phyloP scores from a whole-genome alignment of 805 yeast genomes.

The Candida khao-thaluensis region DNA sequence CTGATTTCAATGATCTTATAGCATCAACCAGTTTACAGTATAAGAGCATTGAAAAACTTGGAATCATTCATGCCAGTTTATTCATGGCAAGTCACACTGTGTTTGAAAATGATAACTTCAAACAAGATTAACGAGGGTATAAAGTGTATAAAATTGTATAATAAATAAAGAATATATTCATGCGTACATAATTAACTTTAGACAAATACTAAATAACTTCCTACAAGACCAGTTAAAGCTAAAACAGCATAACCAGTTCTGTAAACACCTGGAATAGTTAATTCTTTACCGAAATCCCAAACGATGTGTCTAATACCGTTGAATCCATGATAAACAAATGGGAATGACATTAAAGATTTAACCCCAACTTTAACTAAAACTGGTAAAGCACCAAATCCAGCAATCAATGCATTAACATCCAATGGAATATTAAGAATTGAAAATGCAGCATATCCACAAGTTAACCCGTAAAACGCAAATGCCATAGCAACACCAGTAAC shows the following conservation, averaged over 20 bases:
- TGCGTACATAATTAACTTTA: slow-evolving; percentile 4
- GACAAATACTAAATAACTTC: slow-evolving; percentile 54
- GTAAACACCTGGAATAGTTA: slow-evolving; percentile 84
- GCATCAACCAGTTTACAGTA: slow-evolving; percentile 53
- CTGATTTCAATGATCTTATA: slow-evolving; percentile 52
- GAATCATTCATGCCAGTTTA: slow-evolving; percentile 56
- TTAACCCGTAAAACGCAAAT: slow-evolving; percentile 71
- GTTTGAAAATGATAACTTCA: slow-evolving; percentile 37
- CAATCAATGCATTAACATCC: slow-evolving; percentile 53
- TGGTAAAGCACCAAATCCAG: slow-evolving; percentile 63
- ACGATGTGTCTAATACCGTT: slow-evolving; percentile 91
- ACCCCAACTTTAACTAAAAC: slow-evolving; percentile 55
- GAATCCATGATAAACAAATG: slow-evolving; percentile 82
- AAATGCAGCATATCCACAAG: slow-evolving; percentile 71
- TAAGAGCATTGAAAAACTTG: slow-evolving; percentile 50
- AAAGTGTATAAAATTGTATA: not conserved
- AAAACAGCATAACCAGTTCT: slow-evolving; percentile 85
- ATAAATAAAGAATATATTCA: slow-evolving; percentile 8
- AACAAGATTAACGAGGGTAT: slow-evolving; percentile 3
- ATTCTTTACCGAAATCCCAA: slow-evolving; percentile 87
- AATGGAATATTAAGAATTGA: slow-evolving; percentile 56
- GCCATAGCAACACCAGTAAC: slow-evolving; percentile 84
- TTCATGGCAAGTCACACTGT: slow-evolving; percentile 45
- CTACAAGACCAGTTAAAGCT: slow-evolving; percentile 58
- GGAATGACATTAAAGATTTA: slow-evolving; percentile 72